Evolutionary conservation across 257 asterid genomes (phyloP).

Genomic region (Nicotiana noctiflora): DNA sequence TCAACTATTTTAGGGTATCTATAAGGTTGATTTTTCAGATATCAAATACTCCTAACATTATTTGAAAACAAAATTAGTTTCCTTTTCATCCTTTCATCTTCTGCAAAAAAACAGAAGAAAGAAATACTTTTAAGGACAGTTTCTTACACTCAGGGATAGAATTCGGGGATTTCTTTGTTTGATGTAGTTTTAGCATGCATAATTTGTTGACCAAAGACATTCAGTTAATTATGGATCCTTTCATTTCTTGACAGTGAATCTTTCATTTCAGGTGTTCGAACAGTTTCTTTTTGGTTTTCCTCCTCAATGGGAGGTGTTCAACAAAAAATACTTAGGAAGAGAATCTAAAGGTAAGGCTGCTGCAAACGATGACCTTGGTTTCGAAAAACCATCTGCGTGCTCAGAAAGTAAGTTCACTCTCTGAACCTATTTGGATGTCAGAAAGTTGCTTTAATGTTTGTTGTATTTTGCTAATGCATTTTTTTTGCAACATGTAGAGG

Average conservation of each 20-base stretch:
- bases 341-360: constrained; percentile 21
- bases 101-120: not conserved
- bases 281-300: constrained; percentile 77
- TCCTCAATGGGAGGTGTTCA: constrained; percentile 54
- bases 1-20: not conserved
- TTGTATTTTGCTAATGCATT: not conserved
- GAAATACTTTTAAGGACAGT: not conserved
- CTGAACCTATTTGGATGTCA: not conserved
- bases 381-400: not conserved
- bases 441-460: not conserved
- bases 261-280: constrained; percentile 37
- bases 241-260: not conserved
- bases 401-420: constrained; percentile 22
- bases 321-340: constrained; percentile 26
- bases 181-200: not conserved
- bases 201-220: not conserved
- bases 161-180: not conserved
- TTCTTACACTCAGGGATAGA: not conserved
- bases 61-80: not conserved
- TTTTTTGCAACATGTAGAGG: constrained; percentile 2
- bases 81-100: not conserved
- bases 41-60: not conserved
- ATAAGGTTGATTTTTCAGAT: not conserved
- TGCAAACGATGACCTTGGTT: constrained; percentile 11
- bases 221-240: not conserved